phyloP scores from a whole-genome alignment of 192 early-diverging fungal species.

The Gamsiella multidivaricata region DNA sequence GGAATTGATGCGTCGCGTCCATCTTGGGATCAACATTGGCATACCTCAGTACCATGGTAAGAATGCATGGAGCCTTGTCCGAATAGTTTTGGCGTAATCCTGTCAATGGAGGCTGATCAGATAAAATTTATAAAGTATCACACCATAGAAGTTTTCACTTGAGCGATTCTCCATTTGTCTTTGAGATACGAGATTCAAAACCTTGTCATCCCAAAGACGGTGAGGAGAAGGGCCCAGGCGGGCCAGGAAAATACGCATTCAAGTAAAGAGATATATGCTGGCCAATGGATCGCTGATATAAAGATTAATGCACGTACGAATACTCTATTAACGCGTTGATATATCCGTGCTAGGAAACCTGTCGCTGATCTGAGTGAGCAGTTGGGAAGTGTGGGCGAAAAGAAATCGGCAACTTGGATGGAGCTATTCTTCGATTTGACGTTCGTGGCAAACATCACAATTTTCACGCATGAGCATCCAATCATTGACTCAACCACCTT shows the following conservation, averaged over 20 bases:
- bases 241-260: slow-evolving; percentile 31
- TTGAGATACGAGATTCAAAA: slow-evolving; percentile 27
- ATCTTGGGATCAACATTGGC: slow-evolving; percentile 38
- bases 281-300: not conserved
- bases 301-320: too few relatives aligned
- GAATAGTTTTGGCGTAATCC: not conserved
- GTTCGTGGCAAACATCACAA: slow-evolving; percentile 60
- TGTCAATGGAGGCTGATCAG: too few relatives aligned
- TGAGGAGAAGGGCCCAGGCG: not conserved
- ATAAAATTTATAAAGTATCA: too few relatives aligned
- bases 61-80: too few relatives aligned
- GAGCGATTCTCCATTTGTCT: slow-evolving; percentile 26
- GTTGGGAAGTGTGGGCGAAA: not conserved
- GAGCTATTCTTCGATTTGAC: slow-evolving; percentile 63
- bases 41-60: slow-evolving; percentile 19
- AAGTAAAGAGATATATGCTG: slow-evolving; percentile 10
- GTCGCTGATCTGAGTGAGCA: slow-evolving; percentile 21
- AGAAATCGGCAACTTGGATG: slow-evolving; percentile 50
- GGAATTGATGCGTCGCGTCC: slow-evolving; percentile 37
- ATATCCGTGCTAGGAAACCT: slow-evolving; percentile 42
- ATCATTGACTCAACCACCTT: slow-evolving; percentile 54
- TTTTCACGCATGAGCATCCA: slow-evolving; percentile 59
- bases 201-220: not conserved
- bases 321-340: not conserved
- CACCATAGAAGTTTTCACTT: slow-evolving; percentile 20